Conservation (phyloP, 257 asterid species). For the Solanum sejunctum region DNA sequence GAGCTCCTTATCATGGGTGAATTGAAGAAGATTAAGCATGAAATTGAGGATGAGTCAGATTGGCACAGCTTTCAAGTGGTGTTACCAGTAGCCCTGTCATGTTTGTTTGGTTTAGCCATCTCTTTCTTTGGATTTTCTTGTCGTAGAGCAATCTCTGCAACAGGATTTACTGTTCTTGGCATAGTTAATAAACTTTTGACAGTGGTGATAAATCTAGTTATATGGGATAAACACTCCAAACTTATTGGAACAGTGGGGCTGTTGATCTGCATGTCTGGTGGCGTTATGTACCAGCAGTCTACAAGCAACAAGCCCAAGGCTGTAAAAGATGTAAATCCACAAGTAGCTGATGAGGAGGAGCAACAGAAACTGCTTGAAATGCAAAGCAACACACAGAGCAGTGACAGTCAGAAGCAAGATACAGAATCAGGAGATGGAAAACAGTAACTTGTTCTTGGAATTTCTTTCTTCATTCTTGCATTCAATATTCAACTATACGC, state of each 20-base stretch:
- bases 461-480: not conserved
- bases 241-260: conserved; percentile 77
- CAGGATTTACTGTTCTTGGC: conserved; percentile 94
- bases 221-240: conserved; percentile 92
- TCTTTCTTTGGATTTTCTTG: conserved; percentile 95
- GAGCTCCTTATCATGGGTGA: conserved; percentile 96
- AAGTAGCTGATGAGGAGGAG: conserved; percentile 42
- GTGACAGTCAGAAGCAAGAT: conserved; percentile 22
- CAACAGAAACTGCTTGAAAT: conserved; percentile 64
- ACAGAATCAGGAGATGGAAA: conserved; percentile 26
- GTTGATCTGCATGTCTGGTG: conserved; percentile 83
- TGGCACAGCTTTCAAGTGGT: conserved; percentile 68
- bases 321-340: conserved; percentile 24
- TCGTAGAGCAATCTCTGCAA: conserved; percentile 83
- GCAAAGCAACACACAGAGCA: conserved; percentile 29
- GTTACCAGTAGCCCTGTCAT: conserved; percentile 75
- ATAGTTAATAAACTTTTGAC: conserved; percentile 84
- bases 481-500: not conserved
- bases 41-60: conserved; percentile 53
- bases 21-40: conserved; percentile 71
- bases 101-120: conserved; percentile 82
- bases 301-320: conserved; percentile 42
- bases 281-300: conserved; percentile 78
- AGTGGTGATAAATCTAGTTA: conserved; percentile 69
- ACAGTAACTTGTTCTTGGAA: conserved; percentile 15